Evolutionary conservation across 495 filamentous ascomycete species (phyloP), one percentile per base, ranked within the genome.

Genomic region (Aspergillus ostianus): DNA sequence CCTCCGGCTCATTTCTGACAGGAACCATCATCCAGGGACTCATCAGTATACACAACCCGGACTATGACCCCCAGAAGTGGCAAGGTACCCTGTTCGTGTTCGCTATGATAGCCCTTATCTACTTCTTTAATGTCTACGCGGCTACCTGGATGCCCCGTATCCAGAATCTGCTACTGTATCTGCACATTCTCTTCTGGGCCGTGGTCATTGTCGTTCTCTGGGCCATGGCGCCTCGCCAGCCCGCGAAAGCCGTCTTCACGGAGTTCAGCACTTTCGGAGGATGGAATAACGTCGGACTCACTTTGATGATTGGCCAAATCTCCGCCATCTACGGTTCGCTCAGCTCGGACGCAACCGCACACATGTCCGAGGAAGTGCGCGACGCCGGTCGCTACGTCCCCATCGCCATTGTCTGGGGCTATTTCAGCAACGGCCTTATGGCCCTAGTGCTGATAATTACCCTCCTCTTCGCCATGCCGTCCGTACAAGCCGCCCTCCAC

Each of bases 131-230:
- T 62, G 70, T 76, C 19, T 74, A 69, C 52, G 69, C 67, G 23
- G 70, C 73, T 0, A 56, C 72, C 15, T 58, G 77, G n/a, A 72
- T 83, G 53, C 76, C 80, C 13, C 64, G 70, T 4, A 55, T 85
- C 21, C 79, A 84, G 56, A 71, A 77, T 19, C 61, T 84, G 27
- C 70, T 71, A 27, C 65, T 78, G n/a, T 70, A 79, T 29, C 68
- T 78, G 13, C 82, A 84, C 55, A 63, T 84, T 23, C 56, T 79
- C 13, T 72, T 74, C 56, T 82, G 79, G 56, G 70, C 80, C 19
- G 73, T 70, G 8, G 71, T 78, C 48, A 47, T 83, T 7, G 67
- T 83, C 9, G 65, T 77, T 0, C 64, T 84, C 17, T 66, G 64
- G 60, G 64, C 57, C 21, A 57, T 66, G 64, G 60, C 52, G 69